Evolutionary conservation across 805 yeast species (phyloP).

Genomic region (Candida easanensis): DNA sequence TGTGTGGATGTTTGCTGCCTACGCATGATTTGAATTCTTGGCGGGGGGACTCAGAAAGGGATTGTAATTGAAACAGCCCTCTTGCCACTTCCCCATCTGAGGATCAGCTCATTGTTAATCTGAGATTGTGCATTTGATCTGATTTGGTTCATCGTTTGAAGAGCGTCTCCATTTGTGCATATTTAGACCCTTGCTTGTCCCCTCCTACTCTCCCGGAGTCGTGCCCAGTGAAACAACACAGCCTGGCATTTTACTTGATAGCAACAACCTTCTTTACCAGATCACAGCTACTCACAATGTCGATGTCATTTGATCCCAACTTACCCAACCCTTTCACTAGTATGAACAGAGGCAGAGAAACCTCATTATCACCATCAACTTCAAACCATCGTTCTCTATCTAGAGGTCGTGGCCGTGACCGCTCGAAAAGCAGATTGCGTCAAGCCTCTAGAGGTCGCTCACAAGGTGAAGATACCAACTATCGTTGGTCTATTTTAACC

Average conservation of each 20-base stretch:
- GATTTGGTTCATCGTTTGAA: too few relatives aligned
- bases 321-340: not conserved
- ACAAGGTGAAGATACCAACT: conserved; percentile 28
- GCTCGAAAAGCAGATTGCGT: conserved; percentile 13
- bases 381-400: conserved; percentile 10
- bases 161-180: too few relatives aligned
- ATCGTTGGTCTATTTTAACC: conserved; percentile 62
- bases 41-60: too few relatives aligned
- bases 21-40: not conserved
- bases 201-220: too few relatives aligned
- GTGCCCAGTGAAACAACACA: too few relatives aligned
- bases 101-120: too few relatives aligned
- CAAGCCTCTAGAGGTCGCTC: conserved; percentile 26
- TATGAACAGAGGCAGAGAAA: conserved; percentile 10
- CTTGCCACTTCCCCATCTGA: too few relatives aligned
- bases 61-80: too few relatives aligned
- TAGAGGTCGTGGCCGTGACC: conserved; percentile 17
- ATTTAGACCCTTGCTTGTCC: too few relatives aligned
- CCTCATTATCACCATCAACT: conserved; percentile 10
- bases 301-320: not conserved
- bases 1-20: not conserved
- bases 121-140: too few relatives aligned
- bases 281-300: not conserved
- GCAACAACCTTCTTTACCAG: too few relatives aligned
- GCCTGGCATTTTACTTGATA: too few relatives aligned